Evolutionary conservation across 2,329 filamentous ascomycete species (phyloP), one percentile per base, ranked within the genome.

Genomic region (Claviceps monticola): DNA sequence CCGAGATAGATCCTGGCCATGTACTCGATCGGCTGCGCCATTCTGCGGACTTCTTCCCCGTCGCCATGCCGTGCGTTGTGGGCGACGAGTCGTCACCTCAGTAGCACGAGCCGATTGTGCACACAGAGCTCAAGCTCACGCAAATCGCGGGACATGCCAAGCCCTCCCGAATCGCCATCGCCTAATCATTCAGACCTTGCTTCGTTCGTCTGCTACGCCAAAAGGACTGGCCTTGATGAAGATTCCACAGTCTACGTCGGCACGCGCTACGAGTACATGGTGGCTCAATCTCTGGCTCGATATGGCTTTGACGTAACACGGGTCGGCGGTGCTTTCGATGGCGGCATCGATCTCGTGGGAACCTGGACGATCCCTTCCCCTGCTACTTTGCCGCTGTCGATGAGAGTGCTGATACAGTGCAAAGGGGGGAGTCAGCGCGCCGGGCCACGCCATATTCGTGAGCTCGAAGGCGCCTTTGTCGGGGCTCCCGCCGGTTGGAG

Each of bases 401-500:
- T 81, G 37, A 71, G 68, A 47, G 70, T 78, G 6, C 60, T 81
- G 14, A 54, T 78, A 1, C 86, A 91, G 64, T 91, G 87, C 73
- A 93, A 91, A 65, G 78, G 74, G 1, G 71, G 76, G 14, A 63
- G 70, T 17, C 68, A 70, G 52, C 70, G 71, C 46, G 64, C 73
- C 13, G 72, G 78, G 0, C 86, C 86, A 0, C 68, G 74, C 36
- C 70, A 80, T 46, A 68, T 88, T 8, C 78, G 86, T n/a, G 86
- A 91, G 68, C 74, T 91, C 3, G 86, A 88, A 62, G 91, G 91
- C 3, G 80, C 88, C 0, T 85, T 93, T 61, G 74, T 75, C 1
- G 82, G 81, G 13, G 85, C 86, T 6, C 89, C 88, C 1, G 69
- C 75, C 0, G 84, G 83, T 0, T 95, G 86, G 86, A 73, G 80